These are phyloP conservation scores for Fraxinus greggii DNA, from an alignment of 305 asterid species.

Conservation along the genomic window DNA sequence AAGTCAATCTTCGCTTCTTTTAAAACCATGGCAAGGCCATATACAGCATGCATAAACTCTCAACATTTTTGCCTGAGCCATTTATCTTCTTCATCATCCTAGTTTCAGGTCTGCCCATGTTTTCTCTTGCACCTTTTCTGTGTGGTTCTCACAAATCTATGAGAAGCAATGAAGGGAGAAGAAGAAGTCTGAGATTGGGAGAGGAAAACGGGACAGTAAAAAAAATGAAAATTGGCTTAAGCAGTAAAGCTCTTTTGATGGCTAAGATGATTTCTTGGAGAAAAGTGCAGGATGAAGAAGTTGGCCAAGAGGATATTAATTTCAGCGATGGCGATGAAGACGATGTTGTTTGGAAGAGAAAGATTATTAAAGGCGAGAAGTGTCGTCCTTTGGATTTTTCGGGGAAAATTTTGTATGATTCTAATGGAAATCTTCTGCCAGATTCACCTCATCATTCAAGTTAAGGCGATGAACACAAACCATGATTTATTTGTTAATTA, in stretches of 20 bases:
- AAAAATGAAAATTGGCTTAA: slow-evolving; percentile 45
- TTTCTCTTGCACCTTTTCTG: slow-evolving; percentile 29
- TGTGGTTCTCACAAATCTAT: slow-evolving; percentile 46
- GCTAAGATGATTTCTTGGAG: slow-evolving; percentile 64
- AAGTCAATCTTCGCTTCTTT: neutral
- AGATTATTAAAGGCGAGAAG: slow-evolving; percentile 64
- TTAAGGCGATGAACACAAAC: neutral
- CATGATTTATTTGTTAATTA: neutral
- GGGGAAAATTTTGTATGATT: slow-evolving; percentile 68
- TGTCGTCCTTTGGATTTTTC: slow-evolving; percentile 68
- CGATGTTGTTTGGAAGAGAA: slow-evolving; percentile 54
- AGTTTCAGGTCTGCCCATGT: slow-evolving; percentile 27
- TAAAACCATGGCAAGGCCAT: slow-evolving; percentile 31
- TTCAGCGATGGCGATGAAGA: slow-evolving; percentile 31
- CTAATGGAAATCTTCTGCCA: slow-evolving; percentile 53
- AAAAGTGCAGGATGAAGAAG: slow-evolving; percentile 38
- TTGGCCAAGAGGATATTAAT: slow-evolving; percentile 14
- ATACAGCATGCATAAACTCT: slow-evolving; percentile 16
- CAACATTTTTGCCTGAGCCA: slow-evolving; percentile 19
- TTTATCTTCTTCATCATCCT: slow-evolving; percentile 25
- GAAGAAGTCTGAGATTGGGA: slow-evolving; percentile 43
- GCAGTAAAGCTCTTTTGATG: slow-evolving; percentile 51
- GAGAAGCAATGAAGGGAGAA: slow-evolving; percentile 16
- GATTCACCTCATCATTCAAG: slow-evolving; percentile 18
- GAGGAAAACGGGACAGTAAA: slow-evolving; percentile 23